Conservation (phyloP, 306 rosid species). For the Mimosa pudica region DNA sequence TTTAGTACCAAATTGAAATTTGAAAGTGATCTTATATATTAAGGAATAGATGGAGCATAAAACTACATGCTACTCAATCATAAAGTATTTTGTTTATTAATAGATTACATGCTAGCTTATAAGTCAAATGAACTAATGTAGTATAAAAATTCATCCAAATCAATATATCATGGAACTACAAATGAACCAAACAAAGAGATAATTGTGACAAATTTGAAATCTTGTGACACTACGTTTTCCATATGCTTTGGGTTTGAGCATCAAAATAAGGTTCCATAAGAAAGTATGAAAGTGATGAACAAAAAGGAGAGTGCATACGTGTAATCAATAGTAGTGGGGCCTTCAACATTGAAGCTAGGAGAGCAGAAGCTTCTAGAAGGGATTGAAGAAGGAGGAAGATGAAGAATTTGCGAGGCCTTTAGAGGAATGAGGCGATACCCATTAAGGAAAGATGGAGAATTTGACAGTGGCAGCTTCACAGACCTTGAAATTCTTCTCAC, state of each 20-base stretch:
- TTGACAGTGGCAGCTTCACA: constrained; percentile 33
- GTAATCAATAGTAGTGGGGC: constrained; percentile 75
- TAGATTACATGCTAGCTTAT: too few species aligned
- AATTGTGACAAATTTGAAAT: background rate
- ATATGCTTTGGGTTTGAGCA: background rate
- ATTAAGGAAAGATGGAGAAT: constrained; percentile 31
- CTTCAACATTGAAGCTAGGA: constrained; percentile 49
- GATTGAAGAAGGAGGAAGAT: constrained; percentile 11
- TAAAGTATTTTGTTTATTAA: too few species aligned
- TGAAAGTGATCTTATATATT: too few species aligned
- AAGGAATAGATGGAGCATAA: too few species aligned
- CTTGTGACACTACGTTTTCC: background rate
- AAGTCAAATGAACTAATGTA: too few species aligned
- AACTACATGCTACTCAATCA: too few species aligned
- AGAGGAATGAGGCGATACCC: constrained; percentile 30
- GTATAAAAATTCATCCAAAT: too few species aligned
- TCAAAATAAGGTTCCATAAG: background rate
- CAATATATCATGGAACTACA: background rate
- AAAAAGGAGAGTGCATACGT: constrained; percentile 41
- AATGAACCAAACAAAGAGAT: background rate
- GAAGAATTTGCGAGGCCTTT: constrained; percentile 36
- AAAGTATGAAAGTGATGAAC: background rate
- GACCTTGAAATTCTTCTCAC: constrained; percentile 49
- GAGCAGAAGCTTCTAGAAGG: constrained; percentile 62
- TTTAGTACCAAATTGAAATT: too few species aligned